Evolutionary conservation across 306 rosid genomes (phyloP), one percentile per base, ranked within the genome.

Genomic region (Prunus salicina): DNA sequence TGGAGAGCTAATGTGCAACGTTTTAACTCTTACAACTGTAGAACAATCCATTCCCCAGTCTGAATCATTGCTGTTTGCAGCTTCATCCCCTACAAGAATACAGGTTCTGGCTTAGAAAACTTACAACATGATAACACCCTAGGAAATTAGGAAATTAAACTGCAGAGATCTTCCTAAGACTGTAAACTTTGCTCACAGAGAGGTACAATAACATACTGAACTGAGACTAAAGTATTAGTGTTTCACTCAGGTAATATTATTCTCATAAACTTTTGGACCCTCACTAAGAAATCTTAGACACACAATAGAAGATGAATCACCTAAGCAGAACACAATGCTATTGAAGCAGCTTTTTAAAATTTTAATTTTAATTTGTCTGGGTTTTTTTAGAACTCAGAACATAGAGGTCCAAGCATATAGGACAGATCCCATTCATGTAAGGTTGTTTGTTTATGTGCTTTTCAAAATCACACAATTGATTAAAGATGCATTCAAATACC

Each of bases 1-100:
- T 60, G 98, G 99, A 72, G 99, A 96, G 80, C 99, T 96, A 27
- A 96, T 96, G 72, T 96, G 97, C 62, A 96, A 76, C 25, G 91
- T 88, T 86, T 85, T 96, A 81, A 93, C 90, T 82, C 84, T 91
- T 76, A 91, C 80, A 85, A 88, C 91, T 16, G 91, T 71, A 20
- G 96, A 88, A 71, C 84, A 84, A 74, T 88, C 93, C 97, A 91
- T 87, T 82, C 93, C 87, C 92, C 90, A 89, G 84, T 77, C 87
- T 16, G 97, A 87, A 70, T 91, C 99, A 75, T 85, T 81, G 82
- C 86, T 87, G 78, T 89, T 88, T 45, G 83, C 90, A 75, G 84
- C 92, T 84, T 94, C 98, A 82, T 94, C 97, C 41, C 96, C 98
- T 94, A 75, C 50, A 57, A 81, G 66, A 83, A 76, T 28, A 75